phyloP scores from a whole-genome alignment of 192 early-diverging fungal genomes.

The Chytriomyces hyalinus region DNA sequence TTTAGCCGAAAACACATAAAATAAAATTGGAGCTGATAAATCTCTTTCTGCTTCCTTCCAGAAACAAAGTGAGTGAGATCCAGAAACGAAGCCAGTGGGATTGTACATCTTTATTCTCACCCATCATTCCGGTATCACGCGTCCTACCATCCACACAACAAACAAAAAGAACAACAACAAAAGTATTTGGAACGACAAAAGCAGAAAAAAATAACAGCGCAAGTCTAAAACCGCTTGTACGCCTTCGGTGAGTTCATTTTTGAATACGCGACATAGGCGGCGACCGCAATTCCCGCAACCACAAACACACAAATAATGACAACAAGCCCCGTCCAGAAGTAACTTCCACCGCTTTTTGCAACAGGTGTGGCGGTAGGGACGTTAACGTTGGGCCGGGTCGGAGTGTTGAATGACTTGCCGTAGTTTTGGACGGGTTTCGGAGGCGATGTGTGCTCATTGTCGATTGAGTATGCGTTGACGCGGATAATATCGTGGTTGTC shows the following conservation, averaged over 20 bases:
- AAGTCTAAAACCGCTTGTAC: conserved; percentile 59
- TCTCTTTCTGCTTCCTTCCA: background rate
- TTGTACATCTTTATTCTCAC: too few species aligned
- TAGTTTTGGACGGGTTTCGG: background rate
- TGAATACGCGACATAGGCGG: conserved; percentile 39
- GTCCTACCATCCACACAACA: background rate
- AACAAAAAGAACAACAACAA: background rate
- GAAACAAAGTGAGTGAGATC: too few species aligned
- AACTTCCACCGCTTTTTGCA: conserved; percentile 8
- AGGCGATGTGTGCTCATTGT: conserved; percentile 30
- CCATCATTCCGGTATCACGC: background rate
- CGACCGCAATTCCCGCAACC: conserved; percentile 40
- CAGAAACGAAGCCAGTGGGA: too few species aligned
- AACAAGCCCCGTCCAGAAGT: background rate
- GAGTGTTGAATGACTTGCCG: background rate
- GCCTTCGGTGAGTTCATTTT: conserved; percentile 44
- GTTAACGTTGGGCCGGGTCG: background rate
- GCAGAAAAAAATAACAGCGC: background rate
- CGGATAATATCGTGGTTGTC: conserved; percentile 51
- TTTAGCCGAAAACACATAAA: background rate
- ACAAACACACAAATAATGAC: conserved; percentile 44
- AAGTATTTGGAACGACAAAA: background rate
- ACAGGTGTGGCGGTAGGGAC: background rate
- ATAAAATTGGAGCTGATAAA: background rate
- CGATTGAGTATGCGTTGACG: conserved; percentile 42